Evolutionary conservation across 1,139 yeast genomes (phyloP).

Genomic region (Wickerhamomyces sp.): DNA sequence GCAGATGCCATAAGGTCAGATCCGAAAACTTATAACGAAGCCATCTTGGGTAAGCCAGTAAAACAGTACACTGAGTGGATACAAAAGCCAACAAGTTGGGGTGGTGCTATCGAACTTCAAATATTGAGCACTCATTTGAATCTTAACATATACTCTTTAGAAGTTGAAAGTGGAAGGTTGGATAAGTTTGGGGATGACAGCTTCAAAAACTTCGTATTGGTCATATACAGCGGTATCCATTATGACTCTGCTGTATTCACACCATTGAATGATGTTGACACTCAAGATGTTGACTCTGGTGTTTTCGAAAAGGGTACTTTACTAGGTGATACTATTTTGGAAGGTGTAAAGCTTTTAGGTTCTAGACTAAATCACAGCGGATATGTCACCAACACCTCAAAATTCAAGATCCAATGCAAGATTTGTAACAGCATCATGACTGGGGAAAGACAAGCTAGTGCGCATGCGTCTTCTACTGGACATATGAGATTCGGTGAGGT

Average conservation of each 20-base stretch:
- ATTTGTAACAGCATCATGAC: constrained; percentile 47
- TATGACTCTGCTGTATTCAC: constrained; percentile 59
- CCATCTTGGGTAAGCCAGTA: constrained; percentile 50
- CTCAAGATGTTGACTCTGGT: constrained; percentile 32
- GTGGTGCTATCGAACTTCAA: constrained; percentile 78
- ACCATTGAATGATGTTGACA: constrained; percentile 23
- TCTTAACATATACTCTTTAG: constrained; percentile 56
- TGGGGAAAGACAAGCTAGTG: constrained; percentile 65
- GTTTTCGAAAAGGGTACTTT: constrained; percentile 32
- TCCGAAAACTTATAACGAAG: constrained; percentile 42
- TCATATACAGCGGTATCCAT: constrained; percentile 71
- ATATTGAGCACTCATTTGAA: constrained; percentile 53
- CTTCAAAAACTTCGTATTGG: constrained; percentile 39
- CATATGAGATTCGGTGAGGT: constrained; percentile 66
- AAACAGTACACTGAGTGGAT: constrained; percentile 61
- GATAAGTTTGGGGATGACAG: constrained; percentile 49
- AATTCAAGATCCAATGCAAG: constrained; percentile 54
- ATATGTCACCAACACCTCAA: constrained; percentile 64
- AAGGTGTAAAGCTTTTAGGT: constrained; percentile 39
- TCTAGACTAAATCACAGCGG: constrained; percentile 44
- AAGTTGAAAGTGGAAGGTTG: constrained; percentile 57
- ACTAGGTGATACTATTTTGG: constrained; percentile 28
- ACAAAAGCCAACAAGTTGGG: constrained; percentile 61
- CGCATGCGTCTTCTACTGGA: constrained; percentile 61
- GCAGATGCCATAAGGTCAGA: constrained; percentile 40